Base-by-base conservation (phyloP, 371 early-diverging fungal species). In the Mortierella sp. region DNA sequence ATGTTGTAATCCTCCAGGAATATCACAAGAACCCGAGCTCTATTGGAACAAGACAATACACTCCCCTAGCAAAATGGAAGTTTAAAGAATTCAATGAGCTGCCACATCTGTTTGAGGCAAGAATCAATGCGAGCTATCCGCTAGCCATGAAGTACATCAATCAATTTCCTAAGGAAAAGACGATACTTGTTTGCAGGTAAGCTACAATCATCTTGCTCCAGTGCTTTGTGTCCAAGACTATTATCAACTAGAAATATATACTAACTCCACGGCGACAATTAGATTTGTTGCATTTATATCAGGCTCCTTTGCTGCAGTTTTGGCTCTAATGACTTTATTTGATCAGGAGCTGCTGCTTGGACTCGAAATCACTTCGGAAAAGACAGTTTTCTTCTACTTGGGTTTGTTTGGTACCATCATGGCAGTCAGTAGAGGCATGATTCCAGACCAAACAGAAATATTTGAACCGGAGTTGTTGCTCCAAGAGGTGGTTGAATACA, bases 1-100 rank as follows among this genome's bases (percentile, higher is more conserved):
- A 51, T 51, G 18, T 51, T 45, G 3, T 59, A 52, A n/a, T 22
- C 5, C 16, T 43, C 37, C 68, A 96, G 95, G 96, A 95, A 81
- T 95, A 93, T 80, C 91, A 96, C 84, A 94, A 93, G 75, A 94
- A 96, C 78, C 98, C 99, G 0, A 89, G 94, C 39, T 87, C 92
- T 18, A 86, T 98, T 37, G 91, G 92, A 1, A 90, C 94, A 14
- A 91, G 99, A 37, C 86, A 88, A 4, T 99, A 95, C 77, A 92
- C 98, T 0, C 93, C 94, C 6, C 90, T 94, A 69, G 97, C 98
- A 0, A 87, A 89, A 58, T 97, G 96, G 97, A 94, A 95, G 81
- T 94, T 98, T 75, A 91, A 98, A 59, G 97, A 98, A 84, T 98
- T 97, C 77, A 98, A 99, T 84, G 99, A 99, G 81, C 87, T 97